Evolutionary conservation across 805 yeast species (phyloP), one percentile per base, ranked within the genome.

Genomic region (Candida lessepsii): DNA sequence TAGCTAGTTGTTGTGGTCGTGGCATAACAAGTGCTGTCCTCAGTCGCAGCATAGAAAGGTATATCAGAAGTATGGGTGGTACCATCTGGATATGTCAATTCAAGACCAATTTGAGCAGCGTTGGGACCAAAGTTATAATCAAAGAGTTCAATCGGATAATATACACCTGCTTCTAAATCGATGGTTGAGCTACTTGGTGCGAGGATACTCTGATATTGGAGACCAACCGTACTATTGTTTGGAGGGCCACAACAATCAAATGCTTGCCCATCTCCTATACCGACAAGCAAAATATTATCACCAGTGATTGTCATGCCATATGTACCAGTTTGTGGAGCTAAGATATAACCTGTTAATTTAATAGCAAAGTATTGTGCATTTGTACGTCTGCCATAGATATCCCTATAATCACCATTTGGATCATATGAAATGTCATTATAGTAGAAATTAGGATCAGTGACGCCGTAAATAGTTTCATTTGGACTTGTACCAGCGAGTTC

Each of bases 331-430:
- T 26, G 11, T 16, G 15, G 21, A 6, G 39, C 39, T 5, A 14
- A 16, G 70, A 66, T 25, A 47, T 47, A 18, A 71, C 75, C 43
- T 5, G 36, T 14, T 3, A 41, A 2, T 10, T 16, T 30, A 5
- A 36, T n/a, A 7, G 29, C 37, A 31, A 41, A 41, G 11, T 31
- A 14, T 16, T 14, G 15, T 16, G 26, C 17, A 19, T 41, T 25
- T 13, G 27, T 17, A 6, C 19, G 11, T 13, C 26, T 15, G 4
- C 40, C 44, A 27, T 41, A 41, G 18, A 54, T 35, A 36, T 67
- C 17, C 11, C 18, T 13, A 6, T 27, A n/a, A 42, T 23, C 21
- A 21, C 29, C 19, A 6, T 8, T 10, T 8, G 27, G 6, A 6
- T 20, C 8, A 6, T 7, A 20, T 4, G n/a, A 8, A 5, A 24